Base-by-base conservation (phyloP, 2,329 filamentous ascomycete species). In the Metarhizium album region DNA sequence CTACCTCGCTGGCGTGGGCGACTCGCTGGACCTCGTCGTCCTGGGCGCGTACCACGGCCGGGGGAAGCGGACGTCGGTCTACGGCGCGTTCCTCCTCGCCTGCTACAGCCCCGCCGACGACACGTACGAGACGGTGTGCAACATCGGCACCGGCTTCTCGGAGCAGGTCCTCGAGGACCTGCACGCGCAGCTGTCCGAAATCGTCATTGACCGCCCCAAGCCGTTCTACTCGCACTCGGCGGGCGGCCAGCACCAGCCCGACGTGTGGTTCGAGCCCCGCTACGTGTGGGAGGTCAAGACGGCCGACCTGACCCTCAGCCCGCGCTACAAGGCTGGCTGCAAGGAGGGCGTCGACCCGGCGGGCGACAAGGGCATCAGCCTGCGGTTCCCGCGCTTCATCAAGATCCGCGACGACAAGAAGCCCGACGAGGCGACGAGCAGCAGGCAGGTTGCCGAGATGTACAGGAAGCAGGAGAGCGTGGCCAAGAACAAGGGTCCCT, bases 231-330 rank as follows among this genome's bases (percentile, higher is more conserved):
- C 82, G 1, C 93, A 98, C 67, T 90, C 86, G 3, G 72, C 77
- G 0, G 88, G 87, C 47, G 82, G 83, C 47, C 91, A 95, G 69
- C 90, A 97, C 65, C 93, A 98, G 66, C 93, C 93, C 1, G 93
- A 98, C 66, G 90, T 98, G 37, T 98, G 93, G 93, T 93, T 98
- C 65, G 93, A 98, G 74, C 88, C 93, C 14, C 82, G 83, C 42
- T 84, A 86, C 60, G 93, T 98, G 1, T 98, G 93, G 93, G 93
- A 98, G 70, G 90, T 98, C 59, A 95, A 91, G 74, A 95, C 91
- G 13, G 93, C 93, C 1, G 93, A 98, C 73, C 69, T 98, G 60
- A 97, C 93, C 2, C 78, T 98, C 22, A 91, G 86, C 58, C 93
- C 93, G 24, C 76, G 90, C 38, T 98, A 98, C 70, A 89, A 90